Percentiles rank a stretch among this genome's conserved stretches.
Conservation (phyloP, 108 stramenopile genomes). For the Skeletonema menzelii region DNA sequence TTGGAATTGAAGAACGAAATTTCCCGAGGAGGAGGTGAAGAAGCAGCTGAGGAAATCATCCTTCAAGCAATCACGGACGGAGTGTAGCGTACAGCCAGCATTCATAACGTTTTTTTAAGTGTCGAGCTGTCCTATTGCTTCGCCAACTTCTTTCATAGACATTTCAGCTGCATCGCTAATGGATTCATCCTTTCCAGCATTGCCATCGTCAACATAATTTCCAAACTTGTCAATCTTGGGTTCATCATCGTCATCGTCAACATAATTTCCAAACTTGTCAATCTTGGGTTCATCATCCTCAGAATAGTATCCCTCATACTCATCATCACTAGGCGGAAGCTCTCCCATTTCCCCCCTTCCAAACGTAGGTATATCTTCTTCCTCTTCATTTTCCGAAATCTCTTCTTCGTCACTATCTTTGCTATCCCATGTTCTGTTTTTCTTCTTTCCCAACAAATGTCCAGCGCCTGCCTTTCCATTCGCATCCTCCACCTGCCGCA, state of each 20-base stretch:
- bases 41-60: slow-evolving; percentile 10
- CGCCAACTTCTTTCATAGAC: not conserved
- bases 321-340: slow-evolving; percentile 58
- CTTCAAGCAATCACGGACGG: slow-evolving; percentile 19
- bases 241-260: not conserved
- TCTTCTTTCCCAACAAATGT: slow-evolving; percentile 31
- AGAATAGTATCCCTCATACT: slow-evolving; percentile 51
- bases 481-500: slow-evolving; percentile 60
- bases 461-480: slow-evolving; percentile 43
- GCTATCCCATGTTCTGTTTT: slow-evolving; percentile 38
- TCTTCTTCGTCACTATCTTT: slow-evolving; percentile 38
- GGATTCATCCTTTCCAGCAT: not conserved
- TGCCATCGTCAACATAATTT: not conserved
- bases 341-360: slow-evolving; percentile 47
- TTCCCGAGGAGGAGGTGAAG: slow-evolving; percentile 18
- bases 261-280: not conserved
- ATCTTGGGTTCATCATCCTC: slow-evolving; percentile 17
- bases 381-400: slow-evolving; percentile 21
- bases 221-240: slow-evolving; percentile 1
- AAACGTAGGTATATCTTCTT: slow-evolving; percentile 30
- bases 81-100: slow-evolving; percentile 1
- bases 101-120: not conserved
- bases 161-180: not conserved
- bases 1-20: slow-evolving; percentile 16
- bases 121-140: not conserved